These are phyloP conservation scores for Murraya paniculata DNA, from an alignment of 345 rosid genomes.

Conservation along the genomic window DNA sequence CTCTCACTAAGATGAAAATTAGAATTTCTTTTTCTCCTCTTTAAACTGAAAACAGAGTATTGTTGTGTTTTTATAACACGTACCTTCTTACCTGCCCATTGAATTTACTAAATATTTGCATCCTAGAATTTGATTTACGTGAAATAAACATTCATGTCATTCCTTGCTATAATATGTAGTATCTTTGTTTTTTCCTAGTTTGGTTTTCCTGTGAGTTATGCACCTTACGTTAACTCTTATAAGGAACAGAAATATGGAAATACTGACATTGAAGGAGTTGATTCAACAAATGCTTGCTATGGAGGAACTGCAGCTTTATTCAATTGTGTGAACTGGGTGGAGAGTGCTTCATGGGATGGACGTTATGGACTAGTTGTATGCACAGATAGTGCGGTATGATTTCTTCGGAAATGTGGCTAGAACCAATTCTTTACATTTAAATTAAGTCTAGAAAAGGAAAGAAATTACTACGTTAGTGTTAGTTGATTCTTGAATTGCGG, in stretches of 20 bases:
- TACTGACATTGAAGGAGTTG: conserved; percentile 95
- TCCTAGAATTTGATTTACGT: background rate
- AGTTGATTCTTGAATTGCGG: background rate
- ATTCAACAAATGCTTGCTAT: conserved; percentile 93
- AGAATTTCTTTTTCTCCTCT: background rate
- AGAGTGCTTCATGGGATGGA: conserved; percentile 94
- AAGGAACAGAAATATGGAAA: conserved; percentile 70
- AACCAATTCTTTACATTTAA: background rate
- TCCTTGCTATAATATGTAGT: background rate
- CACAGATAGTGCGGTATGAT: conserved; percentile 93
- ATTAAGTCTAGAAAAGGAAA: background rate
- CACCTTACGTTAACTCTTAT: background rate
- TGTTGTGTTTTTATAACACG: background rate
- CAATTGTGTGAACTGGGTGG: conserved; percentile 98
- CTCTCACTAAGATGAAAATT: background rate
- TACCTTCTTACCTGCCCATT: background rate
- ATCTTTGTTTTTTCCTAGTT: background rate
- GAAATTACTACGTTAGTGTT: background rate
- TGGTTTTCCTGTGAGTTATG: background rate
- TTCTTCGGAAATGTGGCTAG: background rate
- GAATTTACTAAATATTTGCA: background rate
- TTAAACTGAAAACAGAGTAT: background rate
- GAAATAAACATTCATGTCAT: background rate
- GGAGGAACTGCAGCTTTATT: conserved; percentile 59
- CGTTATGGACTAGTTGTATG: conserved; percentile 90